Percentiles rank a stretch among this genome's conserved stretches.
These are phyloP conservation scores for Clavispora fructus DNA, from an alignment of 805 yeast species.

Conservation along the genomic window DNA sequence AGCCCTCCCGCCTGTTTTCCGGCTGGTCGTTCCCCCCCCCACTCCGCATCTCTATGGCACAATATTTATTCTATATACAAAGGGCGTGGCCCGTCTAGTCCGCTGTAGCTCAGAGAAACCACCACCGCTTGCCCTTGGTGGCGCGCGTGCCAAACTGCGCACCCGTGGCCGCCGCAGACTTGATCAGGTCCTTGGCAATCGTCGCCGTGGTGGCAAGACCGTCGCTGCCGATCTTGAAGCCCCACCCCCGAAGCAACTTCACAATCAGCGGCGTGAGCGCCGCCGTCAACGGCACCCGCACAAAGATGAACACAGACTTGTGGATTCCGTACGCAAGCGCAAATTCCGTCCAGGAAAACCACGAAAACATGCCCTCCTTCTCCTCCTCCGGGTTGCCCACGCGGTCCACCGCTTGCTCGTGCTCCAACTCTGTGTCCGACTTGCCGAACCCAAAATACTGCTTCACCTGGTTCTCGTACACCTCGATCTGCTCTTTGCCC, in stretches of 20 bases:
- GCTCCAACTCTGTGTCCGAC: constrained; percentile 36
- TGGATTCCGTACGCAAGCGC: constrained; percentile 91
- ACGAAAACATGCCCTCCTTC: constrained; percentile 23
- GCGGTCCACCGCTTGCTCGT: constrained; percentile 29
- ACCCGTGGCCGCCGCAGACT: constrained; percentile 30
- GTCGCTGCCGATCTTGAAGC: constrained; percentile 66
- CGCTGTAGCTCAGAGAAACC: constrained; percentile 43
- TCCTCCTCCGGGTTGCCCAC: constrained; percentile 19
- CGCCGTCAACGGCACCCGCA: constrained; percentile 86
- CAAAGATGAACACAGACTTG: constrained; percentile 68
- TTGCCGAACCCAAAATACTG: constrained; percentile 59
- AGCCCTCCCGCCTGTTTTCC: too few species aligned
- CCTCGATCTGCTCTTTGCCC: constrained; percentile 77
- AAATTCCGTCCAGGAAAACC: constrained; percentile 69
- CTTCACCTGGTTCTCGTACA: constrained; percentile 58
- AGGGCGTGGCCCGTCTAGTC: neutral
- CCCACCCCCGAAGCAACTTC: constrained; percentile 60
- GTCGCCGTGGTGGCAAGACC: constrained; percentile 38
- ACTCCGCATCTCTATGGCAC: too few species aligned
- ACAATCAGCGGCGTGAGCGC: constrained; percentile 86
- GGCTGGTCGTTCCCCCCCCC: too few species aligned
- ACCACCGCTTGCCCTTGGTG: constrained; percentile 50
- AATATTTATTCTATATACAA: constrained; percentile 3
- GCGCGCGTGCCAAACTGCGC: constrained; percentile 53
- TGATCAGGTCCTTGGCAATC: constrained; percentile 9